Evolutionary conservation across 805 yeast species (phyloP).

Genomic region (Kuraishia borneana): DNA sequence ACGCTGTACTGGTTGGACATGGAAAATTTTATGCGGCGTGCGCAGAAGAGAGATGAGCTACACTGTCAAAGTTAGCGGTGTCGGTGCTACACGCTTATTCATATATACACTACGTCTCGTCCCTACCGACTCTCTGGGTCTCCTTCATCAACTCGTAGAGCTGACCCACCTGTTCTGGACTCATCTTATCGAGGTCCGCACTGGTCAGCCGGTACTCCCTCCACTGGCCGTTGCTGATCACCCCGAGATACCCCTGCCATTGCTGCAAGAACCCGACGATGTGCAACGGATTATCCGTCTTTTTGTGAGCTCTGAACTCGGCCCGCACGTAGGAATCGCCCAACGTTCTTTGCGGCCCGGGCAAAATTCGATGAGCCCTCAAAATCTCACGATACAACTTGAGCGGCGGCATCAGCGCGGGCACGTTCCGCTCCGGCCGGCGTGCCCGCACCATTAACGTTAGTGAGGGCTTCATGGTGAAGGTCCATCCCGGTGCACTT

Average conservation of each 20-base stretch:
- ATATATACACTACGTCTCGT: background rate
- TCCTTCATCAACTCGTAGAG: slow-evolving; percentile 72
- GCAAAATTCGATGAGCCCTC: slow-evolving; percentile 68
- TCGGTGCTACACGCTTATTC: background rate
- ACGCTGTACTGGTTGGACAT: slow-evolving; percentile 39
- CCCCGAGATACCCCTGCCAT: slow-evolving; percentile 80
- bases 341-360: slow-evolving; percentile 55
- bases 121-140: slow-evolving; percentile 25
- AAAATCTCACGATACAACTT: slow-evolving; percentile 68
- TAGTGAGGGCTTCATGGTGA: slow-evolving; percentile 11
- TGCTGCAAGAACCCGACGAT: slow-evolving; percentile 87
- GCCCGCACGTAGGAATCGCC: slow-evolving; percentile 87
- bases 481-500: background rate
- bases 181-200: slow-evolving; percentile 66
- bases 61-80: slow-evolving; percentile 36
- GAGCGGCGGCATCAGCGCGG: slow-evolving; percentile 75
- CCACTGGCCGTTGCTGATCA: slow-evolving; percentile 56
- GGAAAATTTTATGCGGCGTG: too few relatives aligned
- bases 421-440: slow-evolving; percentile 9
- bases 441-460: slow-evolving; percentile 22
- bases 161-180: slow-evolving; percentile 84
- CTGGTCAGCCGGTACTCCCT: slow-evolving; percentile 48
- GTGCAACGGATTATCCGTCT: slow-evolving; percentile 80
- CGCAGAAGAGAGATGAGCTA: slow-evolving; percentile 36
- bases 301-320: slow-evolving; percentile 80